Conservation (phyloP, 2,329 filamentous ascomycete species). For the Fusarium sp. region DNA sequence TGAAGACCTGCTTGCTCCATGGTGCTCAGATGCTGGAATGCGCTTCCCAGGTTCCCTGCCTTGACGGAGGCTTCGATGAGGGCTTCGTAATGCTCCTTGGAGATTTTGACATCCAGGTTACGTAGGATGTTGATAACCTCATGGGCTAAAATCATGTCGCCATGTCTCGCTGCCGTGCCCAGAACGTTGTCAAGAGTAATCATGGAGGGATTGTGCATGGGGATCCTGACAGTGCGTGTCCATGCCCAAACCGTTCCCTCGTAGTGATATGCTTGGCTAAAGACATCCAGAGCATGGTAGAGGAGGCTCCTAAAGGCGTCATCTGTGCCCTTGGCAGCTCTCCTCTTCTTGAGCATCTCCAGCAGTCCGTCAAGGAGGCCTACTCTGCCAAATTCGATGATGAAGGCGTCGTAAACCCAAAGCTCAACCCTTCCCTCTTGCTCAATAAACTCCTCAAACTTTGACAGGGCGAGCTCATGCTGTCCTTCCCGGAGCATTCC, state of each 20-base stretch:
- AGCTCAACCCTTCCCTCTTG: constrained; percentile 66
- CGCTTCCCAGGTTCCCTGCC: constrained; percentile 70
- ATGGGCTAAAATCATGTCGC: constrained; percentile 76
- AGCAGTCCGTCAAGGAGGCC: constrained; percentile 84
- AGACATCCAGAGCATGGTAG: constrained; percentile 80
- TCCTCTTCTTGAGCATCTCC: constrained; percentile 71
- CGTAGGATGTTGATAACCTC: constrained; percentile 70
- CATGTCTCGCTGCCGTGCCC: constrained; percentile 75
- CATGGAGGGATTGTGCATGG: constrained; percentile 61
- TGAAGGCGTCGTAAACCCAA: constrained; percentile 85
- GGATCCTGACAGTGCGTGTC: constrained; percentile 69
- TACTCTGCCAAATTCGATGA: constrained; percentile 77
- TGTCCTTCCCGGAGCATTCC: constrained; percentile 85
- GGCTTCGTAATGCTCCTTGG: constrained; percentile 81
- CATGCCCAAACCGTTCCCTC: constrained; percentile 77
- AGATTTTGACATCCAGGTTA: constrained; percentile 59
- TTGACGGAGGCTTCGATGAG: constrained; percentile 78
- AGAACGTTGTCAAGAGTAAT: constrained; percentile 77
- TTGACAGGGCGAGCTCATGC: constrained; percentile 81
- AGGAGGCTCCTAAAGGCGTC: constrained; percentile 67
- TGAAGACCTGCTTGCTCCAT: constrained; percentile 71
- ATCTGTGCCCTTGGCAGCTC: constrained; percentile 49
- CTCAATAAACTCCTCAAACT: constrained; percentile 74
- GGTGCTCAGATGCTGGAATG: constrained; percentile 77
- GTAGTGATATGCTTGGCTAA: constrained; percentile 72